Base-by-base conservation (phyloP, 1,284 basidiomycete genomes). In the Pisolithus thermaeus region DNA sequence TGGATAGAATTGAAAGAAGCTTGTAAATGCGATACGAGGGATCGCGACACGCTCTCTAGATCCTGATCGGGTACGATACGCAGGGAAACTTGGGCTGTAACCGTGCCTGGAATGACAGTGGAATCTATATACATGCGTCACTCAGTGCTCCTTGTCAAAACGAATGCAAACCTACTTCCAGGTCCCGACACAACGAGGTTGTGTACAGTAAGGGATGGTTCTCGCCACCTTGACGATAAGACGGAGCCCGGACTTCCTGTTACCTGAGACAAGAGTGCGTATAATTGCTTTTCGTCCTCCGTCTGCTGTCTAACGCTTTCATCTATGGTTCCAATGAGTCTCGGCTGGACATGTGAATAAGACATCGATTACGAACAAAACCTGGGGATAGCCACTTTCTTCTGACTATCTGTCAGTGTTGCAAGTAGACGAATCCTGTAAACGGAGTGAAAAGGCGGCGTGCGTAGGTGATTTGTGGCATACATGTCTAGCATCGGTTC, bases 401-500 rank as follows among this genome's bases (percentile, higher is more conserved):
- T 72, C 5, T 78, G 69, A 0, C 69, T 70, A 55, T 86, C 80
- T 0, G 82, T 83, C 16, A 98, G 70, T 1, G 80, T 84, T 0
- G 84, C 80, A 7, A 98, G 76, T 5, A 97, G 71, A 44, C 85
- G 83, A 28, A 97, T 77, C 81, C 92, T 90, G 54, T 50, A 50
- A 20, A 38, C 40, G 46, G 37, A 53, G 50, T 51, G 56, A 52
- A 37, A 46, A 30, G 47, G 55, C 48, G 51, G 49, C 6, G 25
- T 9, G 18, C 27, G 3, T 14, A 8, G 18, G 6, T 37, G 1
- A 7, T 14, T 47, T 46, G 16, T 47, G 46, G 18, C 78, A 55
- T 61, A 90, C 88, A 96, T 91, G 64, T 97, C 94, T 47, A 87
- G 76, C 90, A 97, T 95, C 0, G 94, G 93, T 68, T 97, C 95